Conservation (phyloP, 73 alveolate species). For the Paramecium caudatum region DNA sequence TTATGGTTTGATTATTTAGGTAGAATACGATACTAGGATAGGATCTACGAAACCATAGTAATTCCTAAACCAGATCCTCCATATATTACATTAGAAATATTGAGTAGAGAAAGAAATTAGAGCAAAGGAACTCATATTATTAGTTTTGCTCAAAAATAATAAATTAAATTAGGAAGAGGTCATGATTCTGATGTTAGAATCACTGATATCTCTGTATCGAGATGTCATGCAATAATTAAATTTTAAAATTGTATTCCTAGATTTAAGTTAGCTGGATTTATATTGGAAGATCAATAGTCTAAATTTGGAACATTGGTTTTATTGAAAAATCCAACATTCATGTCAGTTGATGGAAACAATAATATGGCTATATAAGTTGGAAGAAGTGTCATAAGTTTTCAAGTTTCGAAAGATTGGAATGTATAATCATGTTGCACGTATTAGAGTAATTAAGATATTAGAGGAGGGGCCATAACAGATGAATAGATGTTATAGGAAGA, state of each 20-base stretch:
- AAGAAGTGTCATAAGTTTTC: slow-evolving; percentile 72
- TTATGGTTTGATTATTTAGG: background rate
- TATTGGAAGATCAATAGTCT: slow-evolving; percentile 74
- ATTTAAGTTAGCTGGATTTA: slow-evolving; percentile 51
- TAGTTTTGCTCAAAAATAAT: slow-evolving; percentile 66
- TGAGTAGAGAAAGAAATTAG: slow-evolving; percentile 71
- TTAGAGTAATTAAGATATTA: background rate
- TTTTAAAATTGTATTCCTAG: slow-evolving; percentile 13
- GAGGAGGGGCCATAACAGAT: background rate
- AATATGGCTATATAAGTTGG: slow-evolving; percentile 74
- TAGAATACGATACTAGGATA: slow-evolving; percentile 68
- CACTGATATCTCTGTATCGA: slow-evolving; percentile 73
- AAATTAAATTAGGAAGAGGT: slow-evolving; percentile 81
- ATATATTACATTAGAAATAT: slow-evolving; percentile 75
- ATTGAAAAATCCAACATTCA: slow-evolving; percentile 42
- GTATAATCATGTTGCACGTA: slow-evolving; percentile 64
- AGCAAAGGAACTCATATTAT: slow-evolving; percentile 78
- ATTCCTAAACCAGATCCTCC: slow-evolving; percentile 77
- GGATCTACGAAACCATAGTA: slow-evolving; percentile 66
- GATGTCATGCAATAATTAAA: slow-evolving; percentile 78
- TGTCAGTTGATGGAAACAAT: slow-evolving; percentile 58
- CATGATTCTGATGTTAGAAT: slow-evolving; percentile 82
- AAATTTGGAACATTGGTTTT: slow-evolving; percentile 81
- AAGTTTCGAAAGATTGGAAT: slow-evolving; percentile 72
- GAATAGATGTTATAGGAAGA: slow-evolving; percentile 14